Conservation (phyloP, 2,329 filamentous ascomycete species). For the Fusarium mangiferae region DNA sequence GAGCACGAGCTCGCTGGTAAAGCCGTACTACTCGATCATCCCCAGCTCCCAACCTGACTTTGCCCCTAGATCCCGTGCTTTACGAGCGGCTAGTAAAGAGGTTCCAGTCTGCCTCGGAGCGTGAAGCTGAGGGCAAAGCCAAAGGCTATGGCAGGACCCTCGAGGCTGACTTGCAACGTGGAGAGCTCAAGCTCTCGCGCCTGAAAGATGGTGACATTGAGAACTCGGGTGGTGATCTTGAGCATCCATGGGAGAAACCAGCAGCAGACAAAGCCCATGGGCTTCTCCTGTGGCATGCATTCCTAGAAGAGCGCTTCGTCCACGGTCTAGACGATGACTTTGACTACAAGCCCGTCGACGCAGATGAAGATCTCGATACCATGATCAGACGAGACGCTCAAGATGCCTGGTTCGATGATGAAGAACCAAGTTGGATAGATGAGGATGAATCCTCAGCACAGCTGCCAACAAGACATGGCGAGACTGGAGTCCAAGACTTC, state of each 20-base stretch:
- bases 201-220: conserved; percentile 35
- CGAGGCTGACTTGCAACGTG: conserved; percentile 79
- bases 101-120: conserved; percentile 78
- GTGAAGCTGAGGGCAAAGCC: conserved; percentile 75
- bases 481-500: conserved; percentile 80
- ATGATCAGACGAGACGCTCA: conserved; percentile 69
- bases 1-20: conserved; percentile 67
- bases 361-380: conserved; percentile 76
- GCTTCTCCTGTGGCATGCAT: conserved; percentile 73
- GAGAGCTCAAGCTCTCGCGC: conserved; percentile 78
- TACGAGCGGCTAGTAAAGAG: conserved; percentile 84
- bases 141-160: conserved; percentile 84
- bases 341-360: conserved; percentile 77
- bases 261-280: conserved; percentile 69
- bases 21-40: neutral
- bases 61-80: conserved; percentile 74
- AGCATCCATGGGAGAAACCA: conserved; percentile 51
- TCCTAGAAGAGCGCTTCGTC: conserved; percentile 79
- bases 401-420: conserved; percentile 83
- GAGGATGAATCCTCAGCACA: conserved; percentile 46
- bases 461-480: conserved; percentile 54
- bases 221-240: conserved; percentile 43
- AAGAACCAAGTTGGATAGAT: conserved; percentile 75
- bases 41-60: conserved; percentile 11
- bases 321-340: conserved; percentile 81